These are phyloP conservation scores for Pleurotus citrinopileatus DNA, from an alignment of 768 basidiomycete genomes.

Conservation along the genomic window DNA sequence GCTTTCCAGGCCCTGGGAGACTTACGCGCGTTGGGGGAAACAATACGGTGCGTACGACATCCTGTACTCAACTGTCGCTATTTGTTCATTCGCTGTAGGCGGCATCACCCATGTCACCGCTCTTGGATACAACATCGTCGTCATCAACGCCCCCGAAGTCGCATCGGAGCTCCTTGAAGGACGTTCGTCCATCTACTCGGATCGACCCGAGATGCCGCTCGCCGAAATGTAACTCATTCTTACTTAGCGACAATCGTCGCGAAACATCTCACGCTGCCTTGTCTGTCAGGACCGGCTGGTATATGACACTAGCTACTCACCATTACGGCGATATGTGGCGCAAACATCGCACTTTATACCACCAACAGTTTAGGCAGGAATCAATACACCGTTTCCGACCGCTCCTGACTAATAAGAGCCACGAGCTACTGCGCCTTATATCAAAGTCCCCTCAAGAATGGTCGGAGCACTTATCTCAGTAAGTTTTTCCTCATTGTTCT, in stretches of 20 bases:
- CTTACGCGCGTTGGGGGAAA: slow-evolving; percentile 30
- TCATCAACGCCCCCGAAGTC: slow-evolving; percentile 5
- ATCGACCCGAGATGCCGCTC: slow-evolving; percentile 5
- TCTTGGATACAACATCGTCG: neutral
- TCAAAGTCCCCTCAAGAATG: slow-evolving; percentile 20
- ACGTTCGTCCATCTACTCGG: slow-evolving; percentile 1
- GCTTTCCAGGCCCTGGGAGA: slow-evolving; percentile 26
- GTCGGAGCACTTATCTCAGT: slow-evolving; percentile 27
- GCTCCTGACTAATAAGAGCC: slow-evolving; percentile 23
- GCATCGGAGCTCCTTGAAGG: slow-evolving; percentile 2
- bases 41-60: slow-evolving; percentile 22
- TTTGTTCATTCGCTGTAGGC: neutral
- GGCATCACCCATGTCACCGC: neutral
- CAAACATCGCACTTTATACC: slow-evolving; percentile 1
- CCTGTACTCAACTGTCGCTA: neutral
- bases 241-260: neutral
- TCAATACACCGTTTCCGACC: slow-evolving; percentile 12
- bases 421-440: slow-evolving; percentile 26
- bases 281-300: slow-evolving; percentile 5
- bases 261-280: neutral
- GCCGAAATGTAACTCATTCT: slow-evolving; percentile 3
- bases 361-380: slow-evolving; percentile 9
- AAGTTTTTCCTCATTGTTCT: neutral
- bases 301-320: slow-evolving; percentile 5
- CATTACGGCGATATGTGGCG: slow-evolving; percentile 7